phyloP scores from a whole-genome alignment of 2,329 filamentous ascomycete species.

The Hypoxylon sp. region DNA sequence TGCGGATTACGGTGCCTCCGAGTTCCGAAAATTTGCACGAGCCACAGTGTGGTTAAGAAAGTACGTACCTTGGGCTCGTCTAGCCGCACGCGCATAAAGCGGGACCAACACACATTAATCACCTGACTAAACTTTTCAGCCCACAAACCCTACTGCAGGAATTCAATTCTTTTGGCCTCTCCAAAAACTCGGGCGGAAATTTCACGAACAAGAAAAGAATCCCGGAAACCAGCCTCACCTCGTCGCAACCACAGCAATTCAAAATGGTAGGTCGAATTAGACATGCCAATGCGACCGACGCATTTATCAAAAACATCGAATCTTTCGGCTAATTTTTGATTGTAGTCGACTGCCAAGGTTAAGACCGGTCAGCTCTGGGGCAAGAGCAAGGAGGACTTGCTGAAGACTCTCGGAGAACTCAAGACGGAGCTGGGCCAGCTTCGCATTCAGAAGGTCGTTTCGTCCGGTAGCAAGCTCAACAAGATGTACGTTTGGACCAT shows the following conservation, averaged over 20 bases:
- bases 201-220: conserved; percentile 50
- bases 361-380: conserved; percentile 97
- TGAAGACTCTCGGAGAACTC: conserved; percentile 93
- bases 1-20: not conserved
- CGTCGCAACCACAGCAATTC: conserved; percentile 53
- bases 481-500: conserved; percentile 81
- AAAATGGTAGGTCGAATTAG: conserved; percentile 63
- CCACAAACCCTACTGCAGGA: conserved; percentile 48
- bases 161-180: conserved; percentile 49
- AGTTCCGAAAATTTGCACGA: not conserved
- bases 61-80: conserved; percentile 25
- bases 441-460: conserved; percentile 98
- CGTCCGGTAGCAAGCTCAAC: conserved; percentile 94
- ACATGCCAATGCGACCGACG: conserved; percentile 18
- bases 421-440: conserved; percentile 97
- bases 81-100: conserved; percentile 26
- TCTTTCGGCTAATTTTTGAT: conserved; percentile 27
- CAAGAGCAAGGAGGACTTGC: conserved; percentile 99
- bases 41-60: conserved; percentile 1
- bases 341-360: conserved; percentile 76
- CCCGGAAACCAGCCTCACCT: conserved; percentile 50
- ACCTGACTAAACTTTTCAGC: conserved; percentile 47
- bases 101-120: conserved; percentile 16
- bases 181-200: conserved; percentile 52
- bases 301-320: conserved; percentile 12